phyloP scores from a whole-genome alignment of 192 early-diverging fungal genomes.

The Coemansia guatemalensis region DNA sequence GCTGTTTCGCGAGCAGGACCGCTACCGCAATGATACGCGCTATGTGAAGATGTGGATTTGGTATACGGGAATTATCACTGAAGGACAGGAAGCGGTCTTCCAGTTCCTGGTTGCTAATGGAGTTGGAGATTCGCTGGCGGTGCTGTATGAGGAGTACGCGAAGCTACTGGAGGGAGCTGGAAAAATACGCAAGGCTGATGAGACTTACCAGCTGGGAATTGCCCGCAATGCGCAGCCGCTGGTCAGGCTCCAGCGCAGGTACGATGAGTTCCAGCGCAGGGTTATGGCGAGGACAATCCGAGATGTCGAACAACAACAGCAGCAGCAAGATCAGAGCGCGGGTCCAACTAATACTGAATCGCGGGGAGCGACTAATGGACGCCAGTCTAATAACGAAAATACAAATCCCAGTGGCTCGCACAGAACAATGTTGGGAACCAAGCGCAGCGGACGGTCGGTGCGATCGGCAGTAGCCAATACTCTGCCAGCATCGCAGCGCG shows the following conservation, averaged over 20 bases:
- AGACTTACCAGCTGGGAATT: slow-evolving; percentile 67
- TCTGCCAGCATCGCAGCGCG: slow-evolving; percentile 30
- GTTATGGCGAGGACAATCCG: slow-evolving; percentile 32
- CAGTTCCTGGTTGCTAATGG: slow-evolving; percentile 68
- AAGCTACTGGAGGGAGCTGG: slow-evolving; percentile 55
- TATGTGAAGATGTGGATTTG: slow-evolving; percentile 64
- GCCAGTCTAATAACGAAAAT: slow-evolving; percentile 10
- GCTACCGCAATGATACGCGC: slow-evolving; percentile 63
- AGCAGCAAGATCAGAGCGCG: not conserved
- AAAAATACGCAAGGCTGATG: slow-evolving; percentile 57
- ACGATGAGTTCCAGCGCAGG: slow-evolving; percentile 61
- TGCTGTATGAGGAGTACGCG: slow-evolving; percentile 81
- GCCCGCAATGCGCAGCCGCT: slow-evolving; percentile 68
- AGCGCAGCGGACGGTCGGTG: slow-evolving; percentile 20
- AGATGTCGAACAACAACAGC: slow-evolving; percentile 1
- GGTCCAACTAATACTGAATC: not conserved
- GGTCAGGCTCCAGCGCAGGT: slow-evolving; percentile 59
- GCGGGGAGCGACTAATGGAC: not conserved
- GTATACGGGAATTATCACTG: slow-evolving; percentile 51
- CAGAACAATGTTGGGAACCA: slow-evolving; percentile 37
- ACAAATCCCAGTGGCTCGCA: not conserved
- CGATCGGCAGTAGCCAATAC: slow-evolving; percentile 34
- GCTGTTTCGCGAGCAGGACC: slow-evolving; percentile 54
- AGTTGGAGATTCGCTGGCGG: slow-evolving; percentile 65
- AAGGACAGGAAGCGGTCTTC: slow-evolving; percentile 68